These are phyloP conservation scores for Mycena venus DNA, from an alignment of 768 basidiomycete genomes.

Conservation along the genomic window DNA sequence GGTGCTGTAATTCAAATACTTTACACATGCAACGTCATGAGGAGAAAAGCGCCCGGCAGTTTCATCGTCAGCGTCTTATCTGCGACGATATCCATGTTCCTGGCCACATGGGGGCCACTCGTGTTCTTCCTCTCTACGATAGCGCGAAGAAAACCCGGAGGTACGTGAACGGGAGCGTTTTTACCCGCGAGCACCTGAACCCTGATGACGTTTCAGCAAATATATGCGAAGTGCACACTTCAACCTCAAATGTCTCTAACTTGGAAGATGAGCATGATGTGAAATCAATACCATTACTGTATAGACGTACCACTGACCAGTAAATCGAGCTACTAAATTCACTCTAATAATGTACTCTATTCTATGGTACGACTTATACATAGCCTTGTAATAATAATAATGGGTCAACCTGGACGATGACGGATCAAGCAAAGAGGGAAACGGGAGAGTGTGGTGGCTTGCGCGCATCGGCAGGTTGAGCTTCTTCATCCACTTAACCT, in stretches of 20 bases:
- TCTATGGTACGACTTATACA: background rate
- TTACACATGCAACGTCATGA: conserved; percentile 27
- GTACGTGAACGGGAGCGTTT: background rate
- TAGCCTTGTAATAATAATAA: background rate
- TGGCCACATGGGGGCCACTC: conserved; percentile 18
- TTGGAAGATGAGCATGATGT: background rate
- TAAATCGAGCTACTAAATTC: background rate
- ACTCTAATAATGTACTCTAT: background rate
- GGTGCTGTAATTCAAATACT: conserved; percentile 25
- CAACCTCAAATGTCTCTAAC: background rate
- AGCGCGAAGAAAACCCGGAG: conserved; percentile 9
- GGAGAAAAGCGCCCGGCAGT: conserved; percentile 26
- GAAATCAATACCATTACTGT: background rate
- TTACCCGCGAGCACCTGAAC: background rate
- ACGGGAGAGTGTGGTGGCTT: no score
- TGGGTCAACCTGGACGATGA: background rate
- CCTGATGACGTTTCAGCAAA: background rate
- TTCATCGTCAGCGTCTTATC: conserved; percentile 26
- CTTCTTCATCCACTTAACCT: no score
- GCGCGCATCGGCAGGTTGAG: no score
- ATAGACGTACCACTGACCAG: background rate
- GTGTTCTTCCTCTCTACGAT: background rate
- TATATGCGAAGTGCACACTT: background rate
- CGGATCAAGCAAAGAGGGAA: no score
- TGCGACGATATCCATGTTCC: conserved; percentile 31